A percentile compares a stretch with the other conserved stretches of the same genome.
phyloP scores from a whole-genome alignment of 352 stramenopile genomes.

The Phytophthora macrochlamydospora region DNA sequence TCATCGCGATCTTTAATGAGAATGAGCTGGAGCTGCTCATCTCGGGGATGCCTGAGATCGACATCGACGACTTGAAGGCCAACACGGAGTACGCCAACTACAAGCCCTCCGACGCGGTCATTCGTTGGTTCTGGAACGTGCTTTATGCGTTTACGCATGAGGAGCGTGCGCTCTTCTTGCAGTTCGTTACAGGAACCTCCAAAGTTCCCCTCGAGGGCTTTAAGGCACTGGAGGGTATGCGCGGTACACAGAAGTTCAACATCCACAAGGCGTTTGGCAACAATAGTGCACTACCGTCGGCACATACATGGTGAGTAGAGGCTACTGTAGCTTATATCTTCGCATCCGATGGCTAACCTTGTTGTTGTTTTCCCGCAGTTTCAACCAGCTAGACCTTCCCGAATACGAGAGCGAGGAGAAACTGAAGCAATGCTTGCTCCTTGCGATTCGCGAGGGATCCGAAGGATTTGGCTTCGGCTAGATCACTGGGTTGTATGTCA shows the following conservation, averaged over 20 bases:
- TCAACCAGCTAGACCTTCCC: conserved; percentile 99
- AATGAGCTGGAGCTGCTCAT: conserved; percentile 94
- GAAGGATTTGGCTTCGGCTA: conserved; percentile 99
- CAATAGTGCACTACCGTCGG: conserved; percentile 83
- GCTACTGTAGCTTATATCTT: conserved; percentile 1
- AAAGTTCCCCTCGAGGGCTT: conserved; percentile 98
- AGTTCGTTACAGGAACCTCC: conserved; percentile 94
- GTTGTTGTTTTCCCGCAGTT: conserved; percentile 63
- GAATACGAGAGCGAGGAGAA: conserved; percentile 98
- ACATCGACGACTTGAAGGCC: conserved; percentile 93
- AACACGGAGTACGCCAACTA: conserved; percentile 95
- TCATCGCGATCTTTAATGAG: conserved; percentile 95
- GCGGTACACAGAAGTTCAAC: conserved; percentile 98
- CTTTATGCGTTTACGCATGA: conserved; percentile 92
- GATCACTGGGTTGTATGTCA: background rate
- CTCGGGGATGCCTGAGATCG: conserved; percentile 93
- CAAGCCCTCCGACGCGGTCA: conserved; percentile 88
- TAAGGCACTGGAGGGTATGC: conserved; percentile 98
- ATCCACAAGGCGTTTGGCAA: conserved; percentile 98
- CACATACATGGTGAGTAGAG: conserved; percentile 95
- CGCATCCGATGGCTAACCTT: background rate
- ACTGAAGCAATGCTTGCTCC: conserved; percentile 96
- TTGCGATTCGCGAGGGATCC: conserved; percentile 97
- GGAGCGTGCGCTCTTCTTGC: conserved; percentile 91
- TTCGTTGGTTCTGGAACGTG: conserved; percentile 95